Evolutionary conservation across 306 rosid genomes (phyloP).

Genomic region (Myrica gale): DNA sequence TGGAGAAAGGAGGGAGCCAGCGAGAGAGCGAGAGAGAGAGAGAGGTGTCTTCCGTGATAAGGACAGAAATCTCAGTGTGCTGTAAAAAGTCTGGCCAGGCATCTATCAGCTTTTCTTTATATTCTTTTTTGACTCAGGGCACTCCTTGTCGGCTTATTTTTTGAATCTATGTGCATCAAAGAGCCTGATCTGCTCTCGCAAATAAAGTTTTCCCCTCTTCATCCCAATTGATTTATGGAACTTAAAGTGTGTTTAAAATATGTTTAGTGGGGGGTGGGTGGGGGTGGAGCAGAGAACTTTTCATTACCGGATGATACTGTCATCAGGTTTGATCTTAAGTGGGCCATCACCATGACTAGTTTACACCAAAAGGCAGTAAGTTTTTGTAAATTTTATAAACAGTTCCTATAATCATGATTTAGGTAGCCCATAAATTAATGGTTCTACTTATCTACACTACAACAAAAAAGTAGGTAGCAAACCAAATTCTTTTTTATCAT

Average conservation of each 20-base stretch:
- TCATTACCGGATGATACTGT: background rate
- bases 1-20: background rate
- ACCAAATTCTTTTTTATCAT: no score
- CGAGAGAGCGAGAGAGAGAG: background rate
- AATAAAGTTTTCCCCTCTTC: background rate
- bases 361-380: background rate
- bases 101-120: constrained; percentile 42
- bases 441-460: background rate
- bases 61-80: constrained; percentile 28
- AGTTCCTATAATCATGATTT: background rate
- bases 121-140: constrained; percentile 29
- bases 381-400: background rate
- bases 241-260: no score
- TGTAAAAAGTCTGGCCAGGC: constrained; percentile 21
- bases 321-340: background rate
- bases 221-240: background rate
- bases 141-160: constrained; percentile 37
- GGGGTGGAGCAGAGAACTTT: background rate
- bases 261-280: no score
- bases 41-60: constrained; percentile 2
- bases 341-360: background rate
- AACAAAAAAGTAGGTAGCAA: no score
- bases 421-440: background rate
- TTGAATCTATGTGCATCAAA: constrained; percentile 10
- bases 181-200: background rate